A percentile compares a stretch with the other conserved stretches of the same genome.
These are phyloP conservation scores for Agarophyton chilense DNA, from an alignment of 23 red algal genomes.

Conservation along the genomic window DNA sequence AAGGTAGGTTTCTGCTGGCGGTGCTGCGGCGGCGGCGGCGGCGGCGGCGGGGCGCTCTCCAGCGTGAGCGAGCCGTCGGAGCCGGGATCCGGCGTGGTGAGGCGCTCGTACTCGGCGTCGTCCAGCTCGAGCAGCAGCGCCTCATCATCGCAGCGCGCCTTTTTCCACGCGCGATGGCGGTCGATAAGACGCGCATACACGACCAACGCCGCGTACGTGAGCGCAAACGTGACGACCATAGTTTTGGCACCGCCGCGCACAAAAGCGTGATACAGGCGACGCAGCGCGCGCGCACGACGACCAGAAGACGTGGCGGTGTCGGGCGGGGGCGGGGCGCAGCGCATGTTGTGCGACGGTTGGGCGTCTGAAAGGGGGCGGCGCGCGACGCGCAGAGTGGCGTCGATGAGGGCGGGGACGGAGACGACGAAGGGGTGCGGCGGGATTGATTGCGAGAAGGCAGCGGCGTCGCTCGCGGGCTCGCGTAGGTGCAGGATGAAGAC, in stretches of 20 bases:
- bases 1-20: background rate
- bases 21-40: background rate
- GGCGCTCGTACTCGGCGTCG: constrained; percentile 22
- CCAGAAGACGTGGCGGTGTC: too few species aligned
- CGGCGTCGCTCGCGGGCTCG: background rate
- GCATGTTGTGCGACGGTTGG: too few species aligned
- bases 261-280: background rate
- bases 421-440: too few species aligned
- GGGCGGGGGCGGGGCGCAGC: too few species aligned
- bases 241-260: background rate
- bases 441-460: too few species aligned
- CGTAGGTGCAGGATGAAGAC: constrained; percentile 22
- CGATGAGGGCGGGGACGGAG: background rate
- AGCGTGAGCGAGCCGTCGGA: constrained; percentile 9
- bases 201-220: background rate
- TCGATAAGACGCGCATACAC: background rate
- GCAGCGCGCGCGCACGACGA: background rate
- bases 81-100: constrained; percentile 15
- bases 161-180: background rate
- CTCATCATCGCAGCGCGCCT: background rate
- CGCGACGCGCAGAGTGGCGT: background rate
- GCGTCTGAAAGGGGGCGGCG: too few species aligned
- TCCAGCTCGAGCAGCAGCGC: constrained; percentile 36
- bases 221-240: background rate
- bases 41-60: background rate